phyloP scores from a whole-genome alignment of 2,329 filamentous ascomycete species.

The Botrytis squamosa region DNA sequence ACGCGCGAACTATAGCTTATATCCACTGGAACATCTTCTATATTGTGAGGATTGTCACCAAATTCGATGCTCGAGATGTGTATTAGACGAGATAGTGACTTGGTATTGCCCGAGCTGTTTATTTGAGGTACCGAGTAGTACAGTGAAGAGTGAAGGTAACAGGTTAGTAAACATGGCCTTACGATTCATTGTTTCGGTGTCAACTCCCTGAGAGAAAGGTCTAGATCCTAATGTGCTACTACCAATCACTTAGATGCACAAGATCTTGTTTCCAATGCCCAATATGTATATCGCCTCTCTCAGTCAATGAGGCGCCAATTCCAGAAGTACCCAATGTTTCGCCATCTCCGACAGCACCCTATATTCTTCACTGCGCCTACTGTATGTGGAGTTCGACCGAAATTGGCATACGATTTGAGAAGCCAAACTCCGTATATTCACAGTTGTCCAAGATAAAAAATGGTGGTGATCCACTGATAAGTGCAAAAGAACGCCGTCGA shows the following conservation, averaged over 20 bases:
- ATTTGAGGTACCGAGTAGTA: constrained; percentile 93
- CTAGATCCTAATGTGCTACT: constrained; percentile 5
- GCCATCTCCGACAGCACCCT: constrained; percentile 51
- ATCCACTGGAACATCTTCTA: constrained; percentile 87
- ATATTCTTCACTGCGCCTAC: constrained; percentile 81
- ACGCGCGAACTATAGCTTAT: constrained; percentile 86
- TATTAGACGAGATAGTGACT: constrained; percentile 88
- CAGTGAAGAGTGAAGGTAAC: constrained; percentile 89
- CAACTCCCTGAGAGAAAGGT: neutral
- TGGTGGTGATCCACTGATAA: constrained; percentile 53
- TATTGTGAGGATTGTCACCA: constrained; percentile 98
- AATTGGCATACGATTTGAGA: constrained; percentile 86
- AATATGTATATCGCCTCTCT: constrained; percentile 77
- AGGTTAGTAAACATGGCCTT: constrained; percentile 63
- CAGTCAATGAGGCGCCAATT: constrained; percentile 56
- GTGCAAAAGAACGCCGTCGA: constrained; percentile 44
- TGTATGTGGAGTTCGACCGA: constrained; percentile 92
- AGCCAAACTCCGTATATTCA: constrained; percentile 78
- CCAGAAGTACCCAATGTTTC: constrained; percentile 51
- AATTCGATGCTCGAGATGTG: constrained; percentile 89
- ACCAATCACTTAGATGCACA: constrained; percentile 63
- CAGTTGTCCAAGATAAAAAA: constrained; percentile 74
- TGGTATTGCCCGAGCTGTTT: constrained; percentile 95
- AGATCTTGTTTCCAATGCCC: constrained; percentile 96
- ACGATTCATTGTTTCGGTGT: neutral